These are phyloP conservation scores for Durio zibethinus DNA, from an alignment of 345 rosid species.

Conservation along the genomic window DNA sequence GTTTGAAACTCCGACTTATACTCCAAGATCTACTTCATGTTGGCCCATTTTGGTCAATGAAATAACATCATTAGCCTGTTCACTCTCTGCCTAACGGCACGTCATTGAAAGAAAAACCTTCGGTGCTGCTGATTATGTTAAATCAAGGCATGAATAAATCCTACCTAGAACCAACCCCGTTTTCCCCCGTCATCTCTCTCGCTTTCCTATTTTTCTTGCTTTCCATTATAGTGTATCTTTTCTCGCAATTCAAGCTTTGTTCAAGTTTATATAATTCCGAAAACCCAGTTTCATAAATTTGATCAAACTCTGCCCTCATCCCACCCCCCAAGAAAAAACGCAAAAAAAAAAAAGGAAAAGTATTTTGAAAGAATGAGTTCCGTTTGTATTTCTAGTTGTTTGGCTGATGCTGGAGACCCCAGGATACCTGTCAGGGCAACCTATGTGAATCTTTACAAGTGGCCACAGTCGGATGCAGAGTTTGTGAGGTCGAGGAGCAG, in stretches of 20 bases:
- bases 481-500: constrained; percentile 22
- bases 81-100: constrained; percentile 18
- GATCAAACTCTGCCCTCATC: neutral
- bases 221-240: neutral
- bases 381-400: constrained; percentile 27
- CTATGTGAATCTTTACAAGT: constrained; percentile 30
- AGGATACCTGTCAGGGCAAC: constrained; percentile 18
- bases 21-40: constrained; percentile 5
- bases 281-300: neutral
- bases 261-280: neutral
- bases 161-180: neutral
- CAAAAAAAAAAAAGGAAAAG: neutral
- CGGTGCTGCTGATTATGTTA: constrained; percentile 6
- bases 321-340: too few relatives aligned
- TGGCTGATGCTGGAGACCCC: constrained; percentile 18
- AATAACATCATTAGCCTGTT: constrained; percentile 6
- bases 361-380: constrained; percentile 17
- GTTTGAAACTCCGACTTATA: neutral
- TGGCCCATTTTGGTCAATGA: constrained; percentile 1
- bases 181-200: neutral
- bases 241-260: constrained; percentile 7
- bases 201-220: neutral
- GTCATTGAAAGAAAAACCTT: neutral
- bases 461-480: constrained; percentile 31
- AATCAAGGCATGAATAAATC: neutral